Percentiles rank a stretch among this genome's conserved stretches.
Conservation (phyloP, 495 filamentous ascomycete genomes). For the Podospora pseudocomata region DNA sequence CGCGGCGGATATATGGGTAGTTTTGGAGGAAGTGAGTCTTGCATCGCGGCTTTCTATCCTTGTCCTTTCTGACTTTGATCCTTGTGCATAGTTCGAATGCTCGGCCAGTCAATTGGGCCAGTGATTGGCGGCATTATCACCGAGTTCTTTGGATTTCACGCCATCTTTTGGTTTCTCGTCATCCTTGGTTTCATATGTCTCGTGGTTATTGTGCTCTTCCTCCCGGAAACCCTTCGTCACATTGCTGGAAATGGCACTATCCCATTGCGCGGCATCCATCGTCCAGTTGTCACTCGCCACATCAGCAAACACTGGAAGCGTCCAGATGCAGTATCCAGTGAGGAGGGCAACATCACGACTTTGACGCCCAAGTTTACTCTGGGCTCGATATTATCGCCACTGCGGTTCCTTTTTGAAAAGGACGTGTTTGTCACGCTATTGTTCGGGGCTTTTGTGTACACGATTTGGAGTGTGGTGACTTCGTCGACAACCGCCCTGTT, state of each 20-base stretch:
- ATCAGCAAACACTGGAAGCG: constrained; percentile 36
- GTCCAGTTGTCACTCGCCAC: constrained; percentile 39
- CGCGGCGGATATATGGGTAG: constrained; percentile 53
- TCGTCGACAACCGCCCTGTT: constrained; percentile 39
- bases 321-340: neutral
- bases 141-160: constrained; percentile 60
- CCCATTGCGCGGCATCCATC: constrained; percentile 31
- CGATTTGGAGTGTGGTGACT: constrained; percentile 32
- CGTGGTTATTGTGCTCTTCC: constrained; percentile 42
- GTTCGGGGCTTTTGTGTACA: constrained; percentile 41
- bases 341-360: constrained; percentile 16
- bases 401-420: constrained; percentile 58
- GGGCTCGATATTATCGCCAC: constrained; percentile 48
- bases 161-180: constrained; percentile 65
- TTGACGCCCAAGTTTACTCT: constrained; percentile 41
- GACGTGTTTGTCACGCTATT: constrained; percentile 56
- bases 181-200: constrained; percentile 46
- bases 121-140: constrained; percentile 61
- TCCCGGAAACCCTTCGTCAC: constrained; percentile 62
- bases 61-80: neutral
- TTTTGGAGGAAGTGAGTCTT: constrained; percentile 36
- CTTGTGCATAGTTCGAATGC: constrained; percentile 29
- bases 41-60: neutral
- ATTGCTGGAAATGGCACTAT: constrained; percentile 59
- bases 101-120: constrained; percentile 55